These are phyloP conservation scores for Leptographium wingfieldii DNA, from an alignment of 2,329 filamentous ascomycete genomes.

Conservation along the genomic window DNA sequence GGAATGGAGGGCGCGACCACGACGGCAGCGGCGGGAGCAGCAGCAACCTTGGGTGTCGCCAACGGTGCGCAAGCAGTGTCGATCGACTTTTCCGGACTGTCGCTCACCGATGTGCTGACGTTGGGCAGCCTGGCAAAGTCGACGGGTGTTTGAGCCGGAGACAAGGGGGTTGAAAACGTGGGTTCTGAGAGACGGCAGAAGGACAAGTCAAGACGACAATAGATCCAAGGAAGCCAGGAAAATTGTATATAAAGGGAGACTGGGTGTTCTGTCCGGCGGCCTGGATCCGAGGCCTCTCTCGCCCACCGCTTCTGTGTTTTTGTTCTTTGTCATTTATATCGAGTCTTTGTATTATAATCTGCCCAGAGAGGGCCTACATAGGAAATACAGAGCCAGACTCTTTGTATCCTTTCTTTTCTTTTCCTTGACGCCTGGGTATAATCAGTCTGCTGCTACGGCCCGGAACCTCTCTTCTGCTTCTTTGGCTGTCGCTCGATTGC, in stretches of 20 bases:
- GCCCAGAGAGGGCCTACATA: neutral
- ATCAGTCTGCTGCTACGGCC: neutral
- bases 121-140: slow-evolving; percentile 28
- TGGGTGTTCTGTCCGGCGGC: neutral
- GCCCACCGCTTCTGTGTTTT: slow-evolving; percentile 5
- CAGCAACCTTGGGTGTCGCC: slow-evolving; percentile 15
- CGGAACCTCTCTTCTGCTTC: slow-evolving; percentile 22
- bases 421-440: neutral
- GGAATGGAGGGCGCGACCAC: slow-evolving; percentile 14
- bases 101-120: slow-evolving; percentile 28
- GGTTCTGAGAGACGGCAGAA: neutral
- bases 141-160: slow-evolving; percentile 10
- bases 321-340: neutral
- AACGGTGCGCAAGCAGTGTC: slow-evolving; percentile 15
- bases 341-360: slow-evolving; percentile 1
- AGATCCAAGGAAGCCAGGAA: slow-evolving; percentile 1
- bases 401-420: neutral
- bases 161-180: neutral
- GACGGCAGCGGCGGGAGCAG: slow-evolving; percentile 9
- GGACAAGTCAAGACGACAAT: neutral
- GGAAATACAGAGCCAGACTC: neutral
- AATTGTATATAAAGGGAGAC: neutral
- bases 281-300: neutral
- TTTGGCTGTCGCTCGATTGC: slow-evolving; percentile 34
- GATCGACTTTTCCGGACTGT: slow-evolving; percentile 28